Evolutionary conservation across 805 yeast species (phyloP), one percentile per base, ranked within the genome.

Genomic region (Metschnikowia arizonensis): DNA sequence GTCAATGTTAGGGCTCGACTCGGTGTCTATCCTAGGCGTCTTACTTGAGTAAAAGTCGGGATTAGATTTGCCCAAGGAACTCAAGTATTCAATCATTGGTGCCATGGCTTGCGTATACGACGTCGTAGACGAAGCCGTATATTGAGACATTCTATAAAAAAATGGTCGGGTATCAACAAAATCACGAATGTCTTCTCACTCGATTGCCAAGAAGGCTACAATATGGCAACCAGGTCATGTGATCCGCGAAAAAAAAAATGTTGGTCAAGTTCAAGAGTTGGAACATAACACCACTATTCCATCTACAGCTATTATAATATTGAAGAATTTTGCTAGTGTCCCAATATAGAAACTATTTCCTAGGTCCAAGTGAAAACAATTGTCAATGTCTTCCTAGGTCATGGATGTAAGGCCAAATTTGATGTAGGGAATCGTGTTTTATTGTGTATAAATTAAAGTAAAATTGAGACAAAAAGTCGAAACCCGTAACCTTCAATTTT

Each of bases 31-130:
- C 29, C 55, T 63, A 1, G 79, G 78, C 7, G 58, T 39, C 26
- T 66, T 70, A 19, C 15, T 31, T 14, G 35, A 19, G 21, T 14
- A 39, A 12, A 36, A 35, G 12, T 47, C 44, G 4, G 53, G 48
- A 11, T 50, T 31, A 7, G 54, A 51, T 8, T 54, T 35, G 15
- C 49, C 52, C 15, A 39, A 35, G 1, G 47, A 34, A 10, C 57
- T 32, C 46, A 81, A 58, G 0, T 73, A 61, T 5, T 76, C 79
- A n/a, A 78, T 68, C 83, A 85, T 78, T 2, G 81, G 76, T 60
- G 75, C 77, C 88, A 85, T 83, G 15, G 93, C 91, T 59, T 77
- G 78, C 85, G 85, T 79, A 62, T 78, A 85, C 18, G 93, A 84
- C 62, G 79, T 77, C 8, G 90, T 83, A 1, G 90, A 83, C 11